Base-by-base conservation (phyloP, 495 filamentous ascomycete species). In the Aspergillus incahuasiensis region DNA sequence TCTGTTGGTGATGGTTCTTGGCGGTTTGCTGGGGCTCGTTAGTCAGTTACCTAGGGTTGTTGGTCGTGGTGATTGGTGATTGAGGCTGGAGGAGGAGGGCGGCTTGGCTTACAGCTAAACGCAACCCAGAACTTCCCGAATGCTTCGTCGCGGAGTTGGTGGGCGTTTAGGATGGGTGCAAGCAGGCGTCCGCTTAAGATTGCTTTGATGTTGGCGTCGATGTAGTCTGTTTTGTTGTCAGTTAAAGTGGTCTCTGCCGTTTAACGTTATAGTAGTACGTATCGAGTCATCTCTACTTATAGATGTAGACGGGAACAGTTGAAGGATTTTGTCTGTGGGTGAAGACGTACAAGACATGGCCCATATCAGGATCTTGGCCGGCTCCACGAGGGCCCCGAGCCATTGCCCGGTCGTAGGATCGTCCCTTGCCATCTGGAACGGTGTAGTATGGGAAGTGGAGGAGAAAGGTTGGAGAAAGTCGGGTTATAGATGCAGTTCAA, bases 71-170 rank as follows among this genome's bases (percentile, higher is more conserved):
- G n/a, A n/a, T n/a, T n/a, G n/a, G n/a, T n/a, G n/a, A n/a, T 6
- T 21, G 35, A 20, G 25, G 18, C n/a, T 18, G 22, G 24, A 28
- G 30, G 21, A 32, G 9, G 22, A 20, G 42, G 39, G 22, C 24
- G 30, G 18, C 24, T n/a, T n/a, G 15, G 64, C 64, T 59, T 53
- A 74, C 70, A 52, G 47, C 57, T 69, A 40, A 77, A 74, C 3
- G 66, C 65, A 34, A 75, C 51, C 74, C 74, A 77, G 63, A 77
- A 77, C 24, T 62, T 63, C 13, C 69, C 67, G 56, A 77, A 77
- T 7, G 74, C 70, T 58, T 76, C 72, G 40, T 75, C 72, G 16
- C 73, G 73, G 1, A 77, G 56, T 55, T 57, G 54, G 2, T 25
- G 9, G 3, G 69, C 59, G 22, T 69, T 65, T 4, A 69, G 59